These are phyloP conservation scores for Sugiyamaella xylanicola DNA, from an alignment of 1,139 yeast species.

Conservation along the genomic window DNA sequence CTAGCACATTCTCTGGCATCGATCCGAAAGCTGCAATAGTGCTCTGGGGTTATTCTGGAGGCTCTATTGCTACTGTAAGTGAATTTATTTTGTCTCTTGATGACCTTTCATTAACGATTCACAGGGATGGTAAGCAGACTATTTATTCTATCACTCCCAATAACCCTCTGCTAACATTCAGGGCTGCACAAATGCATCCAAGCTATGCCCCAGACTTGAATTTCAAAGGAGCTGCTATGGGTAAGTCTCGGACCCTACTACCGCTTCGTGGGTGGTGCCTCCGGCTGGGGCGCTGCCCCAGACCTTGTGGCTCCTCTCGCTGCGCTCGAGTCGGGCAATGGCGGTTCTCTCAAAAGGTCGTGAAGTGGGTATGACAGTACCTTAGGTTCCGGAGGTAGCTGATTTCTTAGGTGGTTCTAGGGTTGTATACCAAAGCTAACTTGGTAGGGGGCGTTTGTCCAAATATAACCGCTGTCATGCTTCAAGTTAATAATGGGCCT, in stretches of 20 bases:
- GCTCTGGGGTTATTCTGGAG: constrained; percentile 40
- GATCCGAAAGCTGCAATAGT: constrained; percentile 25
- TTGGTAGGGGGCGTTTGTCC: constrained; percentile 11
- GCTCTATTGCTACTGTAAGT: constrained; percentile 38
- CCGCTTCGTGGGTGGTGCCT: too few species aligned
- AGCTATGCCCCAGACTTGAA: constrained; percentile 38
- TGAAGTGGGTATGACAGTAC: too few species aligned
- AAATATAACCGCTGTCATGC: constrained; percentile 28
- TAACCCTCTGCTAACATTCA: not conserved
- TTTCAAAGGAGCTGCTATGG: constrained; percentile 29
- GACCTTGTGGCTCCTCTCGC: too few species aligned
- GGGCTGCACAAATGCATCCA: constrained; percentile 36
- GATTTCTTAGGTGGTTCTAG: constrained; percentile 28
- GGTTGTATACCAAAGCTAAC: constrained; percentile 24
- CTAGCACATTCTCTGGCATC: constrained; percentile 27
- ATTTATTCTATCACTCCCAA: too few species aligned
- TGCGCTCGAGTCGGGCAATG: too few species aligned
- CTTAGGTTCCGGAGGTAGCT: too few species aligned
- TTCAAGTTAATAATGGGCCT: constrained; percentile 27
- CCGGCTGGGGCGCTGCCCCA: too few species aligned
- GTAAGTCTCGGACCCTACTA: too few species aligned
- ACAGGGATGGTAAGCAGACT: constrained; percentile 10
- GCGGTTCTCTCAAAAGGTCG: too few species aligned
- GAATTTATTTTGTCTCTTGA: not conserved
- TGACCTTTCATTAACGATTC: not conserved